These are phyloP conservation scores for Pythium grandisporangium DNA, from an alignment of 352 stramenopile species.

Conservation along the genomic window DNA sequence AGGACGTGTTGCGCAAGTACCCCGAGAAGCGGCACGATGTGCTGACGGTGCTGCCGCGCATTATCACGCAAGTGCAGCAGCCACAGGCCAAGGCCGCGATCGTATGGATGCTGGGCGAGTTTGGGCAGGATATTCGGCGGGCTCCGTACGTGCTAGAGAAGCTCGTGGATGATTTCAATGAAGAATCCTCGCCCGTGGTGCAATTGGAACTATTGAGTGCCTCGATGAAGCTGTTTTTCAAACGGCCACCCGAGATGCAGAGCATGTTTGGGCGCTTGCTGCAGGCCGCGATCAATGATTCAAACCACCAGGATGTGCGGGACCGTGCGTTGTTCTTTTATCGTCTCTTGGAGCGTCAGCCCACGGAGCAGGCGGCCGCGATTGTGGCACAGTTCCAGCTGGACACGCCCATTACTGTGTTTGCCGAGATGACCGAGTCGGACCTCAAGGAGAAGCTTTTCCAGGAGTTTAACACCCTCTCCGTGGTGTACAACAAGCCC, in stretches of 20 bases:
- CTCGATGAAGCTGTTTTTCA: constrained; percentile 98
- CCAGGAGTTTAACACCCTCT: constrained; percentile 97
- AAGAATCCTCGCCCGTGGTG: constrained; percentile 83
- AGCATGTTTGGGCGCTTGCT: constrained; percentile 95
- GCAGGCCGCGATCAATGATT: constrained; percentile 91
- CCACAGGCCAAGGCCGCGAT: constrained; percentile 89
- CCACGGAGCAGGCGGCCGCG: constrained; percentile 82
- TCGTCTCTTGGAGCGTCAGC: constrained; percentile 89
- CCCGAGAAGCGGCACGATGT: constrained; percentile 90
- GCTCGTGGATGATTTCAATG: constrained; percentile 90
- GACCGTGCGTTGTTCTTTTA: constrained; percentile 98
- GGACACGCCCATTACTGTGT: constrained; percentile 78
- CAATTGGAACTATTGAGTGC: constrained; percentile 93
- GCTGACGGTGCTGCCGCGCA: constrained; percentile 72
- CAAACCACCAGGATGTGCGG: constrained; percentile 92
- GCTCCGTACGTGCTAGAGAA: constrained; percentile 97
- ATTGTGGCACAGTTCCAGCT: constrained; percentile 81
- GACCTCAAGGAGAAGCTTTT: constrained; percentile 86
- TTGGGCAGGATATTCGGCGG: constrained; percentile 86
- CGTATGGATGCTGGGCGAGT: constrained; percentile 97
- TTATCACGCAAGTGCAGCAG: constrained; percentile 65
- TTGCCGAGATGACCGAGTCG: constrained; percentile 75
- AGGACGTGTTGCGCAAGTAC: constrained; percentile 95
- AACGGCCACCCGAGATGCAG: constrained; percentile 96
- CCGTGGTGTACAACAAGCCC: constrained; percentile 95